phyloP scores from a whole-genome alignment of 1,284 basidiomycete species.

The Caloboletus inedulis region DNA sequence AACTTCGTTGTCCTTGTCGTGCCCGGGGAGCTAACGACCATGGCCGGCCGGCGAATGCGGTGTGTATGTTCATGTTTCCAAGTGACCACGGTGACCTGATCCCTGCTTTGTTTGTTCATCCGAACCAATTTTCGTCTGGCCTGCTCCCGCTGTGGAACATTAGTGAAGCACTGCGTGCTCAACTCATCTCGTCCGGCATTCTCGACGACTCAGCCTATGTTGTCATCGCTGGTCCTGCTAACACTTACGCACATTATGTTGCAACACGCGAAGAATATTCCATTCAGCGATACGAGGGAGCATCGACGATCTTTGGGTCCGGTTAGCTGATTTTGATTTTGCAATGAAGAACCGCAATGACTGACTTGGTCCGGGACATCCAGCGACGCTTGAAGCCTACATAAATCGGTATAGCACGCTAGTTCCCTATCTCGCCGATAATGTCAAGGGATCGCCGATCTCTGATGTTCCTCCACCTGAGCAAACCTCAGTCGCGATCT shows the following conservation, averaged over 20 bases:
- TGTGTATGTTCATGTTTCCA: constrained; percentile 21
- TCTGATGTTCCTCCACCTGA: constrained; percentile 68
- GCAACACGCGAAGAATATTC: constrained; percentile 73
- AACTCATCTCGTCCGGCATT: constrained; percentile 61
- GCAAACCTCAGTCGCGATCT: constrained; percentile 65
- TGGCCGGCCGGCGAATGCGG: constrained; percentile 60
- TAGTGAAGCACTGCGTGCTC: constrained; percentile 60
- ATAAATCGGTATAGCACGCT: constrained; percentile 72
- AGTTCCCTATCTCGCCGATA: constrained; percentile 58
- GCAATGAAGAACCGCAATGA: not conserved
- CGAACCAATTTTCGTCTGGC: not conserved
- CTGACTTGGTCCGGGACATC: not conserved
- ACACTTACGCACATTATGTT: constrained; percentile 77
- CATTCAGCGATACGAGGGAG: constrained; percentile 79
- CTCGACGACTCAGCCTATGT: constrained; percentile 68
- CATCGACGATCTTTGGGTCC: constrained; percentile 76
- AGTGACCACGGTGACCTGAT: not conserved
- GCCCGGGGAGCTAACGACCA: constrained; percentile 66
- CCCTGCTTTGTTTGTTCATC: not conserved
- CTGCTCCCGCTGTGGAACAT: not conserved
- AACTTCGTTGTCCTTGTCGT: constrained; percentile 76
- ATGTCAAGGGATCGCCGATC: constrained; percentile 42
- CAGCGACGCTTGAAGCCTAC: constrained; percentile 75
- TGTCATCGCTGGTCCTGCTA: constrained; percentile 75
- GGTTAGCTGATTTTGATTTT: constrained; percentile 49